Conservation (phyloP, 1,284 basidiomycete genomes). For the Cryptococcus deneoformans region DNA sequence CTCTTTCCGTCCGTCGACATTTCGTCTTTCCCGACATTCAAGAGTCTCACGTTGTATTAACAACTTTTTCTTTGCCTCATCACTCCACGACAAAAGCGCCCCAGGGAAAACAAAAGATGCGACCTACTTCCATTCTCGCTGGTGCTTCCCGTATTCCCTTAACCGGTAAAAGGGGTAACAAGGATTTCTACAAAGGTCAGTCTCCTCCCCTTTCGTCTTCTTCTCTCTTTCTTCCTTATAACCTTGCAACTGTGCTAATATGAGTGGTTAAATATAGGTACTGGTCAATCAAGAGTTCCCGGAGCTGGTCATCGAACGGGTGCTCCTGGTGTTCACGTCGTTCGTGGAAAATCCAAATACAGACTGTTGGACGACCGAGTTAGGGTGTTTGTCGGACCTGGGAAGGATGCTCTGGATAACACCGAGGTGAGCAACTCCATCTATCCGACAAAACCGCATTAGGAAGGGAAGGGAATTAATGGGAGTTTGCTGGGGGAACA, state of each 20-base stretch:
- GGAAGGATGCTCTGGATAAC: constrained; percentile 61
- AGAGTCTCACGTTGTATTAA: not conserved
- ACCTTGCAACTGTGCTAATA: not conserved
- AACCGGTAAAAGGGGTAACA: constrained; percentile 80
- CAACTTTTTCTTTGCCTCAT: not conserved
- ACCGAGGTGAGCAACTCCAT: constrained; percentile 57
- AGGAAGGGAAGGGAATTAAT: too few species aligned
- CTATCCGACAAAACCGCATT: not conserved
- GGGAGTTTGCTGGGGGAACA: constrained; percentile 15
- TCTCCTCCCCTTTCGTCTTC: constrained; percentile 4
- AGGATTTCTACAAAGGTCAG: constrained; percentile 89
- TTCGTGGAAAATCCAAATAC: constrained; percentile 72
- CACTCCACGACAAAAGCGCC: not conserved
- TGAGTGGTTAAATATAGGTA: constrained; percentile 56
- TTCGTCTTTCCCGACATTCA: too few species aligned
- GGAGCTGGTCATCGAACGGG: constrained; percentile 77
- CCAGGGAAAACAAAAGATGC: constrained; percentile 22
- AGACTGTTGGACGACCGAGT: constrained; percentile 75
- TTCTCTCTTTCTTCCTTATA: not conserved
- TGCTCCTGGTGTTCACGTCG: constrained; percentile 76
- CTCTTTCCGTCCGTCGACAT: too few species aligned
- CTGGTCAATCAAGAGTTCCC: constrained; percentile 72
- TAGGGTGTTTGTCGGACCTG: constrained; percentile 76
- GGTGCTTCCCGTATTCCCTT: constrained; percentile 71
- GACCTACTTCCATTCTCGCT: constrained; percentile 33